phyloP scores from a whole-genome alignment of 1,284 basidiomycete genomes.

The Rhodotorula sp. region DNA sequence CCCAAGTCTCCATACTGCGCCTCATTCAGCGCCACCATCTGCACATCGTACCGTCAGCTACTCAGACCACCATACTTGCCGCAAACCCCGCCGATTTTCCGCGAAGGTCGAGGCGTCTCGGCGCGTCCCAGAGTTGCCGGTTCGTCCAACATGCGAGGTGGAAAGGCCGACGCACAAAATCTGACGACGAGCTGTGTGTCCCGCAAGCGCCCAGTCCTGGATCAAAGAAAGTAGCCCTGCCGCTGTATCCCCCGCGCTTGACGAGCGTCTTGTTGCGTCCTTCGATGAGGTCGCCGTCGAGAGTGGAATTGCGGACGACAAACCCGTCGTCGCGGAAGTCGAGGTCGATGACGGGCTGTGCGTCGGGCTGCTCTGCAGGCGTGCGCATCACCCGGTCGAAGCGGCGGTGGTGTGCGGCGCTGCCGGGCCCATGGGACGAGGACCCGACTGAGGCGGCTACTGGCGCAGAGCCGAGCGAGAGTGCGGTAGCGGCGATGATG shows the following conservation, averaged over 20 bases:
- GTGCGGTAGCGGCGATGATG: conserved; percentile 1
- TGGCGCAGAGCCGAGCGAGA: background rate
- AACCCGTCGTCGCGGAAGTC: background rate
- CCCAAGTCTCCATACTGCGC: conserved; percentile 38
- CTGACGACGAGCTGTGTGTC: background rate
- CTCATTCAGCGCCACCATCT: conserved; percentile 38
- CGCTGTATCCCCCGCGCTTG: conserved; percentile 28
- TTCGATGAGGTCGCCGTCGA: background rate
- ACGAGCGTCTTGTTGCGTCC: background rate
- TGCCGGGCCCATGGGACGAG: background rate
- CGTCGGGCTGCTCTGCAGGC: background rate
- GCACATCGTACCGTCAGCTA: background rate
- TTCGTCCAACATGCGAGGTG: background rate
- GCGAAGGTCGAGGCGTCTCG: no score
- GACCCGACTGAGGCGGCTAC: background rate
- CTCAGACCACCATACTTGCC: background rate
- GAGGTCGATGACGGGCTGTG: conserved; percentile 1
- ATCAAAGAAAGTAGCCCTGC: conserved; percentile 32
- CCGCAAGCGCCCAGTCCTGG: conserved; percentile 38
- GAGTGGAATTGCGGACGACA: background rate
- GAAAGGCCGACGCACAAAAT: conserved; percentile 21
- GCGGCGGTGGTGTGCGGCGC: background rate
- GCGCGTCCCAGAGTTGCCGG: no score
- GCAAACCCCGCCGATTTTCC: no score
- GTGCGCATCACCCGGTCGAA: conserved; percentile 13